Percentiles rank a stretch among this genome's conserved stretches.
Conservation (phyloP, 1,284 basidiomycete species). For the Meripilus lineatus region DNA sequence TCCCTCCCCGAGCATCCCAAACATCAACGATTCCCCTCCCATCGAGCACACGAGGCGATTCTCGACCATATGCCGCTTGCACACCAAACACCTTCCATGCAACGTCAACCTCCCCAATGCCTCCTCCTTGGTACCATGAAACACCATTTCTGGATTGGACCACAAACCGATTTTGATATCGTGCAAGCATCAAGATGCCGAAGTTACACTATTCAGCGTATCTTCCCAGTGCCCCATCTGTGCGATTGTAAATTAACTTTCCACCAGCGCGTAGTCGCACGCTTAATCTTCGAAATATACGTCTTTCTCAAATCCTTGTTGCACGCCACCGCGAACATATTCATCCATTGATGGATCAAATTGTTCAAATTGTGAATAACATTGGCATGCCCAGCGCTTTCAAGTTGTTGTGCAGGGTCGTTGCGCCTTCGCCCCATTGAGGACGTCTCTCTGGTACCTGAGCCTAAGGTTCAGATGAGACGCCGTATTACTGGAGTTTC, state of each 20-base stretch:
- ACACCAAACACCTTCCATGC: conserved; percentile 39
- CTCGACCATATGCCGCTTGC: conserved; percentile 41
- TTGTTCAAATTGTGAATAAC: too few species aligned
- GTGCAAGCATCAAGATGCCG: conserved; percentile 35
- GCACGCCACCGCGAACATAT: conserved; percentile 45
- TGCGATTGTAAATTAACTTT: conserved; percentile 22
- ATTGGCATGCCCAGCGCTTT: too few species aligned
- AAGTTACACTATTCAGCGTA: conserved; percentile 32
- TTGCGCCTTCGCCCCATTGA: too few species aligned
- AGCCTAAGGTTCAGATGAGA: too few species aligned
- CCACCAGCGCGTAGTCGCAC: conserved; percentile 39
- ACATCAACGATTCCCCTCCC: conserved; percentile 37
- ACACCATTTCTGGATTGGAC: conserved; percentile 30
- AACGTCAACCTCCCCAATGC: conserved; percentile 25
- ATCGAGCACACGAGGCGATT: conserved; percentile 37
- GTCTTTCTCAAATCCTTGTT: too few species aligned
- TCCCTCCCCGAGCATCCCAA: conserved; percentile 39
- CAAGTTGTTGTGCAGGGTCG: too few species aligned
- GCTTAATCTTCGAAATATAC: conserved; percentile 46
- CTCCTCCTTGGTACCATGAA: conserved; percentile 34
- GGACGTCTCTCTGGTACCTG: too few species aligned
- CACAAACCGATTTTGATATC: conserved; percentile 35
- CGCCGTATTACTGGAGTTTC: too few species aligned
- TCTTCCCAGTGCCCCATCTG: conserved; percentile 27
- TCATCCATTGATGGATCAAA: too few species aligned